Conservation (phyloP, 2,329 filamentous ascomycete species). For the Monilinia aucupariae region DNA sequence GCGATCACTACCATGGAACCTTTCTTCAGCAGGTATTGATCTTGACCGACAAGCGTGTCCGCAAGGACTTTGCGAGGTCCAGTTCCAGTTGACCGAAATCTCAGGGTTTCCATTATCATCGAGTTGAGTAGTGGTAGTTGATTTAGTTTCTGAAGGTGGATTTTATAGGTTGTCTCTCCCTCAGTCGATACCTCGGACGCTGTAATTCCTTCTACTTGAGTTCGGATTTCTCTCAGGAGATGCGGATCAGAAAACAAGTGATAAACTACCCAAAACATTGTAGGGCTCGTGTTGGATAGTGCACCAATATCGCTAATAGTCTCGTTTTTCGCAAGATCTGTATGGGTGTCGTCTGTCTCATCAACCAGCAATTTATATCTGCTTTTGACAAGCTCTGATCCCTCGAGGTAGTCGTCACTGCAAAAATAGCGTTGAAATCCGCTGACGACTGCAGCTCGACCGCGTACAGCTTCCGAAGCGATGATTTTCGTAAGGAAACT, state of each 20-base stretch:
- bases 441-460: neutral
- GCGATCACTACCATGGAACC: constrained; percentile 8
- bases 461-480: neutral
- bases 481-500: neutral
- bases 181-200: neutral
- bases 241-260: neutral
- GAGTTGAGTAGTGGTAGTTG: neutral
- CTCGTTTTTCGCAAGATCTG: constrained; percentile 7
- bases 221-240: neutral
- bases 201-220: constrained; percentile 2
- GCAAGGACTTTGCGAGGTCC: constrained; percentile 6
- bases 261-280: constrained; percentile 7
- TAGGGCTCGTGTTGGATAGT: constrained; percentile 7
- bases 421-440: constrained; percentile 4
- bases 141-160: constrained; percentile 1
- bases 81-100: constrained; percentile 1
- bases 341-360: neutral
- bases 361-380: neutral
- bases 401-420: neutral
- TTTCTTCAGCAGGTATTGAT: constrained; percentile 14
- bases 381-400: neutral
- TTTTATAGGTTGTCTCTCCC: neutral
- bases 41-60: constrained; percentile 7
- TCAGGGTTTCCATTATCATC: neutral
- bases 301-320: neutral